Evolutionary conservation across 2,329 filamentous ascomycete species (phyloP).

Genomic region (Hymenotorrendiella dingleyae): DNA sequence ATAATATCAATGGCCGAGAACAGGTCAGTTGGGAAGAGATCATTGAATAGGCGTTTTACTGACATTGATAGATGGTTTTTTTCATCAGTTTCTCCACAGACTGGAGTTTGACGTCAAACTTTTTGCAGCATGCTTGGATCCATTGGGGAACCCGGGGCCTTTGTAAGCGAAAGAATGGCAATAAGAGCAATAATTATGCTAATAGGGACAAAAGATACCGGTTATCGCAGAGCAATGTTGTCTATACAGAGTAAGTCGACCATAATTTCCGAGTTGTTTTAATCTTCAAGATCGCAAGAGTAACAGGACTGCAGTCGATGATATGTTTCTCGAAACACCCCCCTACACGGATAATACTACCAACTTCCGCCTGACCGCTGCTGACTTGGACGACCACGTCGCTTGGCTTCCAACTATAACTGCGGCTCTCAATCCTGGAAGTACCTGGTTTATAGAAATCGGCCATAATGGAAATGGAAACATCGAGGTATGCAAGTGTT

Average conservation of each 20-base stretch:
- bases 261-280: background rate
- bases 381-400: constrained; percentile 39
- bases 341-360: constrained; percentile 40
- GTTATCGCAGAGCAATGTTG: constrained; percentile 10
- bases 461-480: constrained; percentile 41
- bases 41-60: background rate
- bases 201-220: constrained; percentile 27
- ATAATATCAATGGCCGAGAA: constrained; percentile 46
- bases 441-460: constrained; percentile 44
- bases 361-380: constrained; percentile 41
- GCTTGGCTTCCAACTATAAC: constrained; percentile 37
- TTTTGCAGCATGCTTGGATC: constrained; percentile 56
- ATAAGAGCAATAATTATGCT: constrained; percentile 35
- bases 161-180: constrained; percentile 47
- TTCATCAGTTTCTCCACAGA: constrained; percentile 42
- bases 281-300: background rate
- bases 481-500: constrained; percentile 1
- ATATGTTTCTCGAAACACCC: constrained; percentile 48
- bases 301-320: constrained; percentile 33
- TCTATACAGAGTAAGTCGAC: constrained; percentile 5
- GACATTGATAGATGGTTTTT: constrained; percentile 44
- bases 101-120: constrained; percentile 45
- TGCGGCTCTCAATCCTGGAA: constrained; percentile 38
- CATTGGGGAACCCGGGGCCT: constrained; percentile 55
- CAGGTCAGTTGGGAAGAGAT: constrained; percentile 35